Conservation (phyloP, 192 early-diverging fungal genomes). For the Backusella morwellensis region DNA sequence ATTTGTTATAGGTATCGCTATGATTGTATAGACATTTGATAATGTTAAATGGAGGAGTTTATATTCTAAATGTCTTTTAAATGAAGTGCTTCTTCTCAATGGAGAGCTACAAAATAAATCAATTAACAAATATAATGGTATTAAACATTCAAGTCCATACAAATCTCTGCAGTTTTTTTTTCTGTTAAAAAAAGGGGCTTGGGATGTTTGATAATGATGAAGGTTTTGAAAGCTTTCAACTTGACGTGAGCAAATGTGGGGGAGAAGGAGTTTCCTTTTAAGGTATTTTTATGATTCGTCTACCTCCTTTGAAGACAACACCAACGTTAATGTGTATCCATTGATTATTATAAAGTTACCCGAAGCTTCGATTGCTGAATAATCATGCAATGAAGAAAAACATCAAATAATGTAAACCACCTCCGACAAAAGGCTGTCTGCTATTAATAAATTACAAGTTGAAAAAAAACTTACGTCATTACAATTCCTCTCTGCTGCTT, state of each 20-base stretch:
- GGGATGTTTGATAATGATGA: too few relatives aligned
- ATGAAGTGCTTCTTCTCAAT: not conserved
- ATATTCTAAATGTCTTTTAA: not conserved
- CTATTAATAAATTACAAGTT: not conserved
- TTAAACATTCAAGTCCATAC: not conserved
- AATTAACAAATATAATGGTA: not conserved
- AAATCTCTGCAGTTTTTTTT: too few relatives aligned
- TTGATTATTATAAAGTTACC: not conserved
- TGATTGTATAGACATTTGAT: not conserved
- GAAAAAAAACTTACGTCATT: constrained; percentile 4
- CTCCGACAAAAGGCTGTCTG: not conserved
- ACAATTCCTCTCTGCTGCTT: not conserved
- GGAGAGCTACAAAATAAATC: not conserved
- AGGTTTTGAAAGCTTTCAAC: too few relatives aligned
- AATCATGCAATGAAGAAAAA: not conserved
- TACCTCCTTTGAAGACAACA: not conserved
- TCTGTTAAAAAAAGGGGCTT: too few relatives aligned
- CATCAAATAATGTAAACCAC: not conserved
- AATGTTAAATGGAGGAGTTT: not conserved
- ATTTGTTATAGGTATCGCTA: not conserved
- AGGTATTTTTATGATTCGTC: too few relatives aligned
- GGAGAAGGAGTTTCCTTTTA: too few relatives aligned
- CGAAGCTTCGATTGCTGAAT: not conserved
- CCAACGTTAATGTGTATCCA: not conserved
- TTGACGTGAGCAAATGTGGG: too few relatives aligned